Evolutionary conservation across 2,329 filamentous ascomycete genomes (phyloP), one percentile per base, ranked within the genome.

Genomic region (Fusarium udum): DNA sequence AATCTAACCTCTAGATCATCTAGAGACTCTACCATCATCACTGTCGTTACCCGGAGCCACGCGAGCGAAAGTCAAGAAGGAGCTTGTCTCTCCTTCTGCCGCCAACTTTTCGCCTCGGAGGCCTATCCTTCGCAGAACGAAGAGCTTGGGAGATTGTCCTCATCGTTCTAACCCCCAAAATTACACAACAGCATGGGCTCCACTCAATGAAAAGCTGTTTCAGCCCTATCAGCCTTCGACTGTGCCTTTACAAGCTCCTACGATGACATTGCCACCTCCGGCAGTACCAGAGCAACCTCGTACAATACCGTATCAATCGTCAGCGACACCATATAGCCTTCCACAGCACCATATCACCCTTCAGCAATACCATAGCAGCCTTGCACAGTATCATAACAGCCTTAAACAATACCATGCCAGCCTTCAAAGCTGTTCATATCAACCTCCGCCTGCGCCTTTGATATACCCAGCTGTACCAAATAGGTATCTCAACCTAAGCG

Each of bases 21-120:
- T 4, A 51, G 31, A 20, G 31, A 34, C 22, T 24, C 31, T 24
- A 15, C 16, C 6, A 26, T 20, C 31, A 22, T 8, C 31, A 26
- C 3, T 7, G 2, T 1, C 2, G 31, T 7, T 18, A 26, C 18
- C 7, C 9, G 0, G 4, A 15, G 18, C 4, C 16, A 15, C 32
- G 13, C n/a, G 36, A 52, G 13, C 6, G 13, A 6, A 8, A 26
- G 4, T 4, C 2, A 26, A 7, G 31, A 14, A 11, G 18, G 31
- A 34, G 4, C 1, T 20, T 52, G 9, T 15, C n/a, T 34, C 48
- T 26, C n/a, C 13, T 36, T 26, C 31, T 22, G 13, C 18, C 31
- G 20, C 48, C 31, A 4, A 20, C 6, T 5, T 10, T 26, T 9
- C 0, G 4, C 49, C 13, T 20, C 4, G 6, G 9, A 26, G 31